Evolutionary conservation across 2,329 filamentous ascomycete species (phyloP).

Genomic region (Fusarium xylarioides): DNA sequence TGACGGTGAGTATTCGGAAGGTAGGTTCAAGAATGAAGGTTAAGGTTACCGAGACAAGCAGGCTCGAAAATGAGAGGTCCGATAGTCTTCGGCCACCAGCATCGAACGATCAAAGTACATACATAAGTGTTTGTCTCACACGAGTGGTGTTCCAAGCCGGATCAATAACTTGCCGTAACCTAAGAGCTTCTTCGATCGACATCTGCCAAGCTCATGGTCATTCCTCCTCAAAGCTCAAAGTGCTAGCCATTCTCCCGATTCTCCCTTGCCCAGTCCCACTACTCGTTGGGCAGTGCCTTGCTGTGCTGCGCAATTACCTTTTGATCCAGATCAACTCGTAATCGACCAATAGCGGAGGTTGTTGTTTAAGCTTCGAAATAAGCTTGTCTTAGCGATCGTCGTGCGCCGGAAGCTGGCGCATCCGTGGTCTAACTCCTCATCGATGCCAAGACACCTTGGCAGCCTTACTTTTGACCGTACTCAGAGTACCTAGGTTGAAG

Average conservation of each 20-base stretch:
- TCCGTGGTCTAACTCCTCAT: conserved; percentile 12
- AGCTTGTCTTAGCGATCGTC: conserved; percentile 36
- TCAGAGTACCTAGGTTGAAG: not conserved
- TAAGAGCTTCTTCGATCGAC: conserved; percentile 21
- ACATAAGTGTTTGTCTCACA: not conserved
- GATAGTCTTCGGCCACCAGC: conserved; percentile 21
- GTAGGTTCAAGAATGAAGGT: not conserved
- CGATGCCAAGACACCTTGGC: conserved; percentile 10
- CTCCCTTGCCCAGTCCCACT: conserved; percentile 6
- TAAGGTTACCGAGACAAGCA: not conserved
- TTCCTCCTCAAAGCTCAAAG: not conserved
- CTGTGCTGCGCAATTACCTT: not conserved
- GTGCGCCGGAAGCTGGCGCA: conserved; percentile 16
- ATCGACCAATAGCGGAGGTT: not conserved
- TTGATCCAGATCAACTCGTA: conserved; percentile 9
- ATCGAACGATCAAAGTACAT: not conserved
- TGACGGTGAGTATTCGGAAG: not conserved
- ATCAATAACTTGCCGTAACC: conserved; percentile 32
- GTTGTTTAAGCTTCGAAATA: conserved; percentile 40
- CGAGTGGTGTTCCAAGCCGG: conserved; percentile 35
- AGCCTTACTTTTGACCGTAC: not conserved
- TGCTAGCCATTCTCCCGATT: not conserved
- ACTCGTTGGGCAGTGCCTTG: not conserved
- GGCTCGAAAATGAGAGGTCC: conserved; percentile 1
- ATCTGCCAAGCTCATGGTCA: conserved; percentile 29